A percentile compares a stretch with the other conserved stretches of the same genome.
phyloP scores from a whole-genome alignment of 352 stramenopile genomes.

The Phytophthora colocasiae region DNA sequence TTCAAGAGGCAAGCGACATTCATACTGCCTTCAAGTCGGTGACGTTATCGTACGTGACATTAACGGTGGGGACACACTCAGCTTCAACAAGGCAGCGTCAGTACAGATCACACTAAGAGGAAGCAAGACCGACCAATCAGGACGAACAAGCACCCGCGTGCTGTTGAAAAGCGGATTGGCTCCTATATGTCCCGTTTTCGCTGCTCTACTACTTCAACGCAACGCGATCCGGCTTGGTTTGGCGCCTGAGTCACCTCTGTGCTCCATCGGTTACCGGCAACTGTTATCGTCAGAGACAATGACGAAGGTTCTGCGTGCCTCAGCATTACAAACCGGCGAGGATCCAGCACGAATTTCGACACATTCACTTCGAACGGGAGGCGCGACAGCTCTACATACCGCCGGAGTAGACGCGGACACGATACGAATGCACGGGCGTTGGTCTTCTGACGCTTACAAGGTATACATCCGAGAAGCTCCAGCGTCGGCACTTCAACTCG shows the following conservation, averaged over 20 bases:
- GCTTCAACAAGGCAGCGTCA: neutral
- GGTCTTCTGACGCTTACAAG: constrained; percentile 14
- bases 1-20: neutral
- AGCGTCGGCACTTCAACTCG: too few relatives aligned
- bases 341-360: constrained; percentile 9
- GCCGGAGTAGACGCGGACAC: constrained; percentile 5
- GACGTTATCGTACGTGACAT: constrained; percentile 1
- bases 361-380: constrained; percentile 12
- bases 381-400: constrained; percentile 1
- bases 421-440: constrained; percentile 19
- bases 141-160: neutral
- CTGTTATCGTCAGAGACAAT: constrained; percentile 11
- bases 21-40: constrained; percentile 14
- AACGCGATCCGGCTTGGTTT: constrained; percentile 5
- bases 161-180: neutral
- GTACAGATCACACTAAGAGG: neutral
- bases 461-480: neutral
- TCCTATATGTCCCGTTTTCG: neutral
- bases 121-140: neutral
- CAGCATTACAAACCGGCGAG: neutral
- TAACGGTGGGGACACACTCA: neutral
- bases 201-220: constrained; percentile 1
- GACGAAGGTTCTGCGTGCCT: constrained; percentile 14
- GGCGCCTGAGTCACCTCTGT: neutral
- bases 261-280: neutral